A percentile compares a stretch with the other conserved stretches of the same genome.
phyloP scores from a whole-genome alignment of 306 rosid species.

The Canavalia ensiformis region DNA sequence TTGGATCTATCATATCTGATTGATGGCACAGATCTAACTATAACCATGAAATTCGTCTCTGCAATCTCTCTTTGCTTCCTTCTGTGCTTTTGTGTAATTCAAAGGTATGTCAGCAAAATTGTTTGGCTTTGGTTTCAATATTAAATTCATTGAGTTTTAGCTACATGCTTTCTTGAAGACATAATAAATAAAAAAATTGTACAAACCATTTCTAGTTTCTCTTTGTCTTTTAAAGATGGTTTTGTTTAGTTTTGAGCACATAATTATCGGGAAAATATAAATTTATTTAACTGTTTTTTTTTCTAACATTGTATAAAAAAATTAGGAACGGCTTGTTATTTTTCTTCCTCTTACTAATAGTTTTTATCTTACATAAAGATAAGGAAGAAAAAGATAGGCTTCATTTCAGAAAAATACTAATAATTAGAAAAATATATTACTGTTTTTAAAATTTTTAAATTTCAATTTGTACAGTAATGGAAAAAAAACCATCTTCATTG shows the following conservation, averaged over 20 bases:
- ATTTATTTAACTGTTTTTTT: too few relatives aligned
- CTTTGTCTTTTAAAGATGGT: background rate
- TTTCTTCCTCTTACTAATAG: too few relatives aligned
- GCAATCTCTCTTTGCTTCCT: conserved; percentile 40
- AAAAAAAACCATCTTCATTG: too few relatives aligned
- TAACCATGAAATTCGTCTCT: conserved; percentile 46
- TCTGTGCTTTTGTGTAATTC: conserved; percentile 44
- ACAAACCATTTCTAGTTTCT: background rate
- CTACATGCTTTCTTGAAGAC: background rate
- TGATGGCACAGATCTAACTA: background rate
- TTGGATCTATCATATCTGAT: too few relatives aligned
- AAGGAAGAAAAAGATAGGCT: background rate
- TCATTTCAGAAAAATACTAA: background rate
- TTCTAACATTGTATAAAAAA: too few relatives aligned
- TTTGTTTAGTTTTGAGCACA: background rate
- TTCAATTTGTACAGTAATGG: background rate
- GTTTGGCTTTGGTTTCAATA: background rate
- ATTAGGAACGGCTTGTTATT: too few relatives aligned
- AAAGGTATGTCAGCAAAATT: conserved; percentile 44
- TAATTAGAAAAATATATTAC: background rate
- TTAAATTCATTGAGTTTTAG: background rate
- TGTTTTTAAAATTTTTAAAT: background rate
- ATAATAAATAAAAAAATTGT: background rate
- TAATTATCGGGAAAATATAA: too few relatives aligned
- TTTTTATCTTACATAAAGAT: background rate